A percentile compares a stretch with the other conserved stretches of the same genome.
These are phyloP conservation scores for Spongospora subterranea DNA, from an alignment of 208 protist genomes.

Conservation along the genomic window DNA sequence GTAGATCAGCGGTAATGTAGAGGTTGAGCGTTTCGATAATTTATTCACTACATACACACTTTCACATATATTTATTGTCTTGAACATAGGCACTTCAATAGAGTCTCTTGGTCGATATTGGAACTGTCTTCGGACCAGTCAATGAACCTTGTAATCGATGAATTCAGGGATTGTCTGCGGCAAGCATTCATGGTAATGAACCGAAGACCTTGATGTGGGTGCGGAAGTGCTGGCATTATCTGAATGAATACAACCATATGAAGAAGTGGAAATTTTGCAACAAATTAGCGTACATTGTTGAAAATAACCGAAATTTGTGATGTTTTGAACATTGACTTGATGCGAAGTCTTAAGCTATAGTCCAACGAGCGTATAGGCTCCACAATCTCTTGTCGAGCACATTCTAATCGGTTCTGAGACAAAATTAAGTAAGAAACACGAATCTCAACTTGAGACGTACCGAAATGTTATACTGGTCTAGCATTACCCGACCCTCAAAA, in stretches of 20 bases:
- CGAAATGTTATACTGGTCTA: not conserved
- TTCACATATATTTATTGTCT: too few relatives aligned
- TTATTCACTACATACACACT: too few relatives aligned
- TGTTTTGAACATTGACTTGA: not conserved
- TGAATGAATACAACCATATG: too few relatives aligned
- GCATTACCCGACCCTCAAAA: not conserved
- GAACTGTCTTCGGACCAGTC: not conserved
- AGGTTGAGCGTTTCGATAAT: too few relatives aligned
- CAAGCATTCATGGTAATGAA: not conserved
- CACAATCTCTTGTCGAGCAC: slow-evolving; percentile 16
- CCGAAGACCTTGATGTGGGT: not conserved
- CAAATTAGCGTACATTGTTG: not conserved
- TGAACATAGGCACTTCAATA: too few relatives aligned
- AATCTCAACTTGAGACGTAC: not conserved
- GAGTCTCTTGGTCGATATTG: not conserved
- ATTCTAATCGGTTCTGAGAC: slow-evolving; percentile 28
- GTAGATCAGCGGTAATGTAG: too few relatives aligned
- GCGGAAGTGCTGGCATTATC: slow-evolving; percentile 18
- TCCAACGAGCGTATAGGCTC: not conserved
- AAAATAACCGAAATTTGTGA: not conserved
- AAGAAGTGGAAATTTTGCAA: not conserved
- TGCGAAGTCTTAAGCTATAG: not conserved
- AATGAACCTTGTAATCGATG: not conserved
- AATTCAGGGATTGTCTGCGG: not conserved
- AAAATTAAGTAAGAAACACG: not conserved